Evolutionary conservation across 768 basidiomycete species (phyloP).

Genomic region (Calocybe indica): DNA sequence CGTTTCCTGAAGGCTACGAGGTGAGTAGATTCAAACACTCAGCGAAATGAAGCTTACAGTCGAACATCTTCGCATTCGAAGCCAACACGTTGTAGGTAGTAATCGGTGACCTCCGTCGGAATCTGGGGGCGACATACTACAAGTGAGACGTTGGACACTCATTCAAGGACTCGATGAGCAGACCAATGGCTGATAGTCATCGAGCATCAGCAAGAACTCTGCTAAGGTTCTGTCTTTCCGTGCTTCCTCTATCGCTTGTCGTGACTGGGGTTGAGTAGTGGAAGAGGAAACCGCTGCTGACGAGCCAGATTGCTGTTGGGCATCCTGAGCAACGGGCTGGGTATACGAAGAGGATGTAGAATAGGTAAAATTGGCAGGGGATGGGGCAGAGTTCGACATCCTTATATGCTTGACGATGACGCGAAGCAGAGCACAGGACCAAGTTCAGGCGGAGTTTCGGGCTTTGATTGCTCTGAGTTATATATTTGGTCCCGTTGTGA

Average conservation of each 20-base stretch:
- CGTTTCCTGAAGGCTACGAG: constrained; percentile 63
- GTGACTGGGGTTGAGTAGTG: constrained; percentile 31
- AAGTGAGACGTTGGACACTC: background rate
- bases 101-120: constrained; percentile 96
- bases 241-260: constrained; percentile 74
- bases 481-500: constrained; percentile 9
- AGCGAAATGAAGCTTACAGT: constrained; percentile 47
- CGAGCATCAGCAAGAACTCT: constrained; percentile 93
- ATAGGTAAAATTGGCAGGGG: constrained; percentile 21
- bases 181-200: constrained; percentile 94
- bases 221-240: constrained; percentile 87
- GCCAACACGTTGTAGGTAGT: constrained; percentile 92
- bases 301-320: constrained; percentile 15
- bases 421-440: constrained; percentile 1
- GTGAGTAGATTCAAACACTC: background rate
- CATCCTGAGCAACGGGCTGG: constrained; percentile 16
- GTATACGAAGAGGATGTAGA: constrained; percentile 21
- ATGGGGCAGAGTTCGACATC: constrained; percentile 27
- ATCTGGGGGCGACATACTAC: constrained; percentile 45
- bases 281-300: constrained; percentile 22
- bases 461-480: constrained; percentile 14
- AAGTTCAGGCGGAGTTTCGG: constrained; percentile 18
- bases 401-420: background rate
- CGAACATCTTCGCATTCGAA: constrained; percentile 95
- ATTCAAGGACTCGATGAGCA: constrained; percentile 13